Conservation (phyloP, 768 basidiomycete species). For the Termitomyces sp. region DNA sequence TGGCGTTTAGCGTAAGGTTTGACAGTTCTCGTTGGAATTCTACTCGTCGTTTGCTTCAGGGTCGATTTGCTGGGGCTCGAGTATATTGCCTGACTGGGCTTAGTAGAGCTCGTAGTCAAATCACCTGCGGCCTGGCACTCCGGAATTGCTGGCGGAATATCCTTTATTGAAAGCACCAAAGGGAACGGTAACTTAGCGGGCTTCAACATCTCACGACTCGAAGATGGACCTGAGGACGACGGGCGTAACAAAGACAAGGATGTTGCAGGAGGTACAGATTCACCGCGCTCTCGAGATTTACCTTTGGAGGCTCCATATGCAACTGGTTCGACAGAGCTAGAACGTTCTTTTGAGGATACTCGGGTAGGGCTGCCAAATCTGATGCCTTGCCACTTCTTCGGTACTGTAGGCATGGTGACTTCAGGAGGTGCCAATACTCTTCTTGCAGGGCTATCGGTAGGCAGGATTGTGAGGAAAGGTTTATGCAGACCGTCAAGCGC, state of each 20-base stretch:
- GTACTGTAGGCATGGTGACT: slow-evolving; percentile 29
- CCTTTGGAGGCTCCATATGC: slow-evolving; percentile 11
- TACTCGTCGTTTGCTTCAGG: slow-evolving; percentile 50
- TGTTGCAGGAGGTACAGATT: slow-evolving; percentile 8
- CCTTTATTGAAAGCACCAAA: slow-evolving; percentile 19
- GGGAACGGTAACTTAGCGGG: slow-evolving; percentile 31
- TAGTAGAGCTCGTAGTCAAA: slow-evolving; percentile 12
- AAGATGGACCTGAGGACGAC: not conserved
- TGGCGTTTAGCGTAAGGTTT: slow-evolving; percentile 55
- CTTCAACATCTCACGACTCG: slow-evolving; percentile 2
- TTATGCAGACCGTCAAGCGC: slow-evolving; percentile 11
- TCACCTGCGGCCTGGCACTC: slow-evolving; percentile 18
- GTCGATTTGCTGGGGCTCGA: slow-evolving; percentile 37
- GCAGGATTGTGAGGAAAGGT: slow-evolving; percentile 26
- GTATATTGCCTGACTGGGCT: slow-evolving; percentile 15
- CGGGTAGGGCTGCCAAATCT: slow-evolving; percentile 26
- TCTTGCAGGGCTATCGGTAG: slow-evolving; percentile 38
- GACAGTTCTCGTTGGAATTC: slow-evolving; percentile 55
- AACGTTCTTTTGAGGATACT: slow-evolving; percentile 21
- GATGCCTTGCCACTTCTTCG: slow-evolving; percentile 22
- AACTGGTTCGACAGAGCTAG: slow-evolving; percentile 25
- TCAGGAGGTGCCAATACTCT: slow-evolving; percentile 29
- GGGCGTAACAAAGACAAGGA: not conserved
- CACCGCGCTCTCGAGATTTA: slow-evolving; percentile 3
- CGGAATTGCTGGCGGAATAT: slow-evolving; percentile 20